Conservation (phyloP, 2,329 filamentous ascomycete genomes). For the Diaporthe eres region DNA sequence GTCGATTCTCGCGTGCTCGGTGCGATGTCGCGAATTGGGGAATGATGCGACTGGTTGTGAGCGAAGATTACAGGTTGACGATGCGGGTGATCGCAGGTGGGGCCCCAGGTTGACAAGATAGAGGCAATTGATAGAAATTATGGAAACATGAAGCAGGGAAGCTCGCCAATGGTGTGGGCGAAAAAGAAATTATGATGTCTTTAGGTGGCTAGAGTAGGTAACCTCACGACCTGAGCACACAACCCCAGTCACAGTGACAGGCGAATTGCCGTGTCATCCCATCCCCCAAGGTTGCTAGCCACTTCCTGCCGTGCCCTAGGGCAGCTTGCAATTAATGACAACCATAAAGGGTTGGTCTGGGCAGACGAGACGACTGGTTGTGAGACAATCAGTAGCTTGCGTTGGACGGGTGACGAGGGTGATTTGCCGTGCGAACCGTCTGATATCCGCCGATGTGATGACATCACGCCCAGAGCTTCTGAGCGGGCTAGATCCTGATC, state of each 20-base stretch:
- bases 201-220: neutral
- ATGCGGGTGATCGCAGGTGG: neutral
- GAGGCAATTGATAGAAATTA: neutral
- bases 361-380: slow-evolving; percentile 12
- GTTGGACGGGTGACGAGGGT: neutral
- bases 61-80: neutral
- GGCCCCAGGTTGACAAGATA: neutral
- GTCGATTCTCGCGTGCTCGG: slow-evolving; percentile 10
- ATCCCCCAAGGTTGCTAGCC: neutral
- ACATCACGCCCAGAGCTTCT: slow-evolving; percentile 20
- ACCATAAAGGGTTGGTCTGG: neutral
- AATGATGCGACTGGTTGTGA: neutral
- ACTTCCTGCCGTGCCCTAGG: slow-evolving; percentile 9
- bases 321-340: slow-evolving; percentile 13
- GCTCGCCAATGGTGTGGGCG: neutral
- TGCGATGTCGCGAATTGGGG: neutral
- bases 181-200: slow-evolving; percentile 16
- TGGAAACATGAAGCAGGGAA: slow-evolving; percentile 11
- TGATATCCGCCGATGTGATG: neutral
- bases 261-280: slow-evolving; percentile 23
- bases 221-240: neutral
- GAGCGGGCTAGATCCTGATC: slow-evolving; percentile 7
- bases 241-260: neutral
- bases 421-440: neutral
- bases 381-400: neutral